Evolutionary conservation across 2,329 filamentous ascomycete species (phyloP).

Genomic region (Trichoderma semiorbis): DNA sequence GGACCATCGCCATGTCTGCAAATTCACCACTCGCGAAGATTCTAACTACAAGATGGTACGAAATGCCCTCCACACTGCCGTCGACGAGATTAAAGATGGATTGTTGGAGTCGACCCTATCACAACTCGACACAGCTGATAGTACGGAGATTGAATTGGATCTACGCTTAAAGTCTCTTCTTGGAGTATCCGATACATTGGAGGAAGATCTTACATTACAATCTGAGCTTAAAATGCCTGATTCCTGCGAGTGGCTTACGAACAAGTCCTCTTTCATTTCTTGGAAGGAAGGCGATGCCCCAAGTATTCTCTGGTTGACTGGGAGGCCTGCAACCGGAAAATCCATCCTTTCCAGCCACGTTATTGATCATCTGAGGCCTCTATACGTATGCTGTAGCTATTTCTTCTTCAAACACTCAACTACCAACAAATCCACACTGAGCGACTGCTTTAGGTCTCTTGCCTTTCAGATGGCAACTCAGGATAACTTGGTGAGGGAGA

Average conservation of each 20-base stretch:
- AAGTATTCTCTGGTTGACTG: neutral
- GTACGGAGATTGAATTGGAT: neutral
- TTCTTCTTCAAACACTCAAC: conserved; percentile 4
- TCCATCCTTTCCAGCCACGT: conserved; percentile 10
- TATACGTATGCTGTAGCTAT: neutral
- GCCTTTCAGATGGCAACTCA: conserved; percentile 9
- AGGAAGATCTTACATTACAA: conserved; percentile 5
- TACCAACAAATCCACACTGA: neutral
- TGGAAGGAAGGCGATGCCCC: neutral
- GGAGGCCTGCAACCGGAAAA: conserved; percentile 7
- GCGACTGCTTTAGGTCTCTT: neutral
- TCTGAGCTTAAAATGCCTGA: conserved; percentile 3
- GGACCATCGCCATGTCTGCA: conserved; percentile 11
- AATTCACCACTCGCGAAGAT: neutral
- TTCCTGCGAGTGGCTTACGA: conserved; percentile 13
- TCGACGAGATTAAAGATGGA: conserved; percentile 8
- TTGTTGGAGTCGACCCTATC: neutral
- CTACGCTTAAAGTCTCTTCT: neutral
- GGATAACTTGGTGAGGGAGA: neutral
- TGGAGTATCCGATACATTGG: neutral
- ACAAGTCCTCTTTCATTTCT: neutral
- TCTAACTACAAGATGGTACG: conserved; percentile 12
- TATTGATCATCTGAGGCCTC: neutral
- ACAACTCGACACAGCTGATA: neutral
- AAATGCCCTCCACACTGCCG: conserved; percentile 8